A percentile compares a stretch with the other conserved stretches of the same genome.
These are phyloP conservation scores for Juncus effusus DNA, from an alignment of 176 grass and related monocot species.

Conservation along the genomic window DNA sequence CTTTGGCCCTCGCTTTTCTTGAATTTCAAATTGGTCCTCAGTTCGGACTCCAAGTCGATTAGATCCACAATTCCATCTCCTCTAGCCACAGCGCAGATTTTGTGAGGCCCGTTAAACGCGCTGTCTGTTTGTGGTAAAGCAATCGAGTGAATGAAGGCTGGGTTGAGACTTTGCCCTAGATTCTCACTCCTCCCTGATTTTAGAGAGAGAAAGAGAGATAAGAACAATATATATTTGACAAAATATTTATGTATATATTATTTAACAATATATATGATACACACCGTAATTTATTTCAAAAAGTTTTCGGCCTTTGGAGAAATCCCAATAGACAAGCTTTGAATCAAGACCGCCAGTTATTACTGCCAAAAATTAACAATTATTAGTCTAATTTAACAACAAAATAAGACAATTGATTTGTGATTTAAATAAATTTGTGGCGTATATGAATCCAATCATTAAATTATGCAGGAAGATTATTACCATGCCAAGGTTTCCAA, in stretches of 20 bases:
- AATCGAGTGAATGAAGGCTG: conserved; percentile 84
- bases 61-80: conserved; percentile 84
- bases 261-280: not conserved
- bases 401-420: conserved; percentile 2
- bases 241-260: not conserved
- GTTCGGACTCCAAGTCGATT: conserved; percentile 74
- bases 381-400: not conserved
- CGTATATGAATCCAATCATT: not conserved
- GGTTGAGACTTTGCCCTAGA: conserved; percentile 81
- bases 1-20: conserved; percentile 36
- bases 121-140: conserved; percentile 66
- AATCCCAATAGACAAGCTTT: conserved; percentile 81
- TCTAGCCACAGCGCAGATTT: conserved; percentile 90
- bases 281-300: conserved; percentile 90
- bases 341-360: conserved; percentile 84
- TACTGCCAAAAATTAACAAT: conserved; percentile 35
- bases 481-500: conserved; percentile 87
- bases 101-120: conserved; percentile 48
- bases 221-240: not conserved
- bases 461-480: conserved; percentile 4
- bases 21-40: conserved; percentile 42
- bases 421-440: no score
- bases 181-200: conserved; percentile 58
- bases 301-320: conserved; percentile 70
- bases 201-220: not conserved